Percentiles rank a stretch among this genome's conserved stretches.
Evolutionary conservation across 495 filamentous ascomycete genomes (phyloP).

Genomic region (Aspergillus steynii): DNA sequence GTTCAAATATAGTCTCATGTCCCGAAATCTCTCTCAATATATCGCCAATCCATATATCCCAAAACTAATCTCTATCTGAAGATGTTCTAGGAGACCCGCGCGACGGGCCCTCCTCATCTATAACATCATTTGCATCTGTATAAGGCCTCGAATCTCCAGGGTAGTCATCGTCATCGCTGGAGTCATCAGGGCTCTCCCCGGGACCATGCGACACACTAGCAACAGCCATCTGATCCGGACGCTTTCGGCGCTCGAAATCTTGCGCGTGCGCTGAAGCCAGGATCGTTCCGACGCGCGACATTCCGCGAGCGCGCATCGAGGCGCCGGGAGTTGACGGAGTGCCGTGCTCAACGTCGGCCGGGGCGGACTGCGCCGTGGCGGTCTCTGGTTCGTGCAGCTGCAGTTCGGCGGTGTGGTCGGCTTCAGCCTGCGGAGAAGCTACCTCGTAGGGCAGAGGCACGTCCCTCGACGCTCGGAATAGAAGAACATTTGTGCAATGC

Average conservation of each 20-base stretch:
- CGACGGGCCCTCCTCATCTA: constrained; percentile 21
- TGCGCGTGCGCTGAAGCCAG: constrained; percentile 77
- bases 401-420: constrained; percentile 26
- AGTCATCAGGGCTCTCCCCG: constrained; percentile 26
- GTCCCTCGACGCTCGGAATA: constrained; percentile 81
- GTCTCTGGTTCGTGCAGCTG: constrained; percentile 34
- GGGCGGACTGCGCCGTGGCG: constrained; percentile 24
- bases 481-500: constrained; percentile 82
- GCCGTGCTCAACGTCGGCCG: constrained; percentile 35
- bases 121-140: constrained; percentile 15
- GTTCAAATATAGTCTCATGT: neutral
- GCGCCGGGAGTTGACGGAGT: constrained; percentile 30
- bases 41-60: constrained; percentile 1
- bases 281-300: constrained; percentile 57
- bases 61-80: neutral
- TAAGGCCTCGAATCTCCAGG: constrained; percentile 14
- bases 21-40: neutral
- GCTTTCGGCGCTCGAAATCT: constrained; percentile 78
- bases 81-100: constrained; percentile 1
- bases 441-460: constrained; percentile 77
- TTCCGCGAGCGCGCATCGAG: constrained; percentile 30
- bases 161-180: constrained; percentile 40
- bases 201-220: constrained; percentile 21
- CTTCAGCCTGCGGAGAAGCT: constrained; percentile 28
- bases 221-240: constrained; percentile 38